A percentile compares a stretch with the other conserved stretches of the same genome.
Conservation (phyloP, 257 asterid genomes). For the Henckelia pumila region DNA sequence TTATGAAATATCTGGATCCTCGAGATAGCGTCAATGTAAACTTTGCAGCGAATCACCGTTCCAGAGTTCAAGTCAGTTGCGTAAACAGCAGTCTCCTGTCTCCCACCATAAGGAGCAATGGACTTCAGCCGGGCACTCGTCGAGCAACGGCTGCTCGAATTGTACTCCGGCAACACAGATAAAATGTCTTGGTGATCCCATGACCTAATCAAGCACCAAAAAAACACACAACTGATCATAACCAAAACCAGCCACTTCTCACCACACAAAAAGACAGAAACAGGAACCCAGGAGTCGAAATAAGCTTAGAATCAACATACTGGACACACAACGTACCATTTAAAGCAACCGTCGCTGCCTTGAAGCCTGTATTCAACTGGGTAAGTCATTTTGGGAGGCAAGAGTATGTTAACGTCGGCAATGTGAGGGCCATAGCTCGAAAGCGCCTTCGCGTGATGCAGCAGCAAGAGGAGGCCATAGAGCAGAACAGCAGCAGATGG, state of each 20-base stretch:
- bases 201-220: constrained; percentile 45
- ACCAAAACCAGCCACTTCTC: background rate
- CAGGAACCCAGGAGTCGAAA: background rate
- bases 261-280: background rate
- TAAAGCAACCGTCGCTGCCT: constrained; percentile 97
- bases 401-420: constrained; percentile 80
- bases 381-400: constrained; percentile 91
- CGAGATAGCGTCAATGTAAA: constrained; percentile 66
- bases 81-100: constrained; percentile 96
- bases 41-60: constrained; percentile 87
- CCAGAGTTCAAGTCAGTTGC: constrained; percentile 82
- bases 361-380: constrained; percentile 89
- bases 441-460: constrained; percentile 32
- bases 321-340: constrained; percentile 43
- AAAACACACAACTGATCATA: background rate
- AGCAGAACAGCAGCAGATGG: constrained; percentile 23
- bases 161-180: constrained; percentile 71
- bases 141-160: constrained; percentile 72
- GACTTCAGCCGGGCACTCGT: constrained; percentile 86
- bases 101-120: constrained; percentile 73
- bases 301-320: background rate
- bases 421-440: constrained; percentile 68
- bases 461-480: constrained; percentile 24
- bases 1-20: constrained; percentile 88
- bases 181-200: constrained; percentile 93